phyloP scores from a whole-genome alignment of 768 basidiomycete genomes.

The Mycena maculata region DNA sequence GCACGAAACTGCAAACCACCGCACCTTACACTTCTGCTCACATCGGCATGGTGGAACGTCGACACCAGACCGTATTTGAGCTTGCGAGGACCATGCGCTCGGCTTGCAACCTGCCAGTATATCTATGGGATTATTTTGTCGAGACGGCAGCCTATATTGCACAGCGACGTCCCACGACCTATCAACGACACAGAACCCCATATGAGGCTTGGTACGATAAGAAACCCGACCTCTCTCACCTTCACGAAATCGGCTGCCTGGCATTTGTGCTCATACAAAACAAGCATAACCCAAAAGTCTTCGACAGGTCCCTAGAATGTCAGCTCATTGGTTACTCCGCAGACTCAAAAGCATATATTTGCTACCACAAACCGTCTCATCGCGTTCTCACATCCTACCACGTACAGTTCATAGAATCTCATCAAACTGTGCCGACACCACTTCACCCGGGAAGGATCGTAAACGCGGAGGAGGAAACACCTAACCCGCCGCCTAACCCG shows the following conservation, averaged over 20 bases:
- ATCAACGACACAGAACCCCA: conserved; percentile 20
- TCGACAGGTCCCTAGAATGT: conserved; percentile 44
- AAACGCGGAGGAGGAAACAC: background rate
- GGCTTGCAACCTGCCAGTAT: background rate
- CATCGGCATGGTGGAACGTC: background rate
- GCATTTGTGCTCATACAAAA: conserved; percentile 50
- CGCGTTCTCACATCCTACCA: conserved; percentile 39
- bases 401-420: too few relatives aligned
- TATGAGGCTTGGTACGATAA: too few relatives aligned
- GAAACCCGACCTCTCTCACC: conserved; percentile 43
- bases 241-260: conserved; percentile 47
- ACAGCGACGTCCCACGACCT: background rate
- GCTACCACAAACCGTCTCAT: conserved; percentile 39
- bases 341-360: conserved; percentile 47
- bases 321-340: conserved; percentile 50
- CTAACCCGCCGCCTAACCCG: background rate
- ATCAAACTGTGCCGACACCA: background rate
- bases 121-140: conserved; percentile 1
- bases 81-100: background rate
- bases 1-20: background rate
- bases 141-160: background rate
- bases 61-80: background rate
- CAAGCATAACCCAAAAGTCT: conserved; percentile 44
- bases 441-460: background rate
- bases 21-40: conserved; percentile 5